A percentile compares a stretch with the other conserved stretches of the same genome.
Evolutionary conservation across 1,284 basidiomycete genomes (phyloP).

Genomic region (Melampsora americana): DNA sequence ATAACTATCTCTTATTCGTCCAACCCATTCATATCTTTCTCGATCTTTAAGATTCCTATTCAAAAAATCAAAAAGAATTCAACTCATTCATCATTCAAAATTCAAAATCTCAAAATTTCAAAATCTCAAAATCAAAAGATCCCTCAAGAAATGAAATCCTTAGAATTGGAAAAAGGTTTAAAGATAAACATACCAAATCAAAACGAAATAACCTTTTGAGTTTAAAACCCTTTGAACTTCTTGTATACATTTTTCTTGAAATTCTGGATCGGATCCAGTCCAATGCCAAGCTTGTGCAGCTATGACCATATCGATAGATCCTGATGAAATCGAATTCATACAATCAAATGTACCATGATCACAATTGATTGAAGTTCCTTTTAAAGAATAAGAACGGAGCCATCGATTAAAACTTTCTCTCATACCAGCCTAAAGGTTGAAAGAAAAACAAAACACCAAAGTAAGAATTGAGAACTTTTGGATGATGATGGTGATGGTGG

Average conservation of each 20-base stretch:
- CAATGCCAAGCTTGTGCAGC: constrained; percentile 72
- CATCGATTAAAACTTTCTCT: constrained; percentile 64
- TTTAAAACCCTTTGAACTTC: constrained; percentile 72
- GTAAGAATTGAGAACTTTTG: too few species aligned
- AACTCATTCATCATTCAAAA: too few species aligned
- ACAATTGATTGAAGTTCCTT: constrained; percentile 60
- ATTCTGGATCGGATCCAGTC: constrained; percentile 59
- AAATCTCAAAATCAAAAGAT: neutral
- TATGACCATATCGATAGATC: constrained; percentile 69
- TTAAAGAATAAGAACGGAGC: constrained; percentile 57
- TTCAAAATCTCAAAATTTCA: too few species aligned
- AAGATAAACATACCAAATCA: constrained; percentile 59
- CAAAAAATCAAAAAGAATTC: too few species aligned
- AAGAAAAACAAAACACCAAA: too few species aligned
- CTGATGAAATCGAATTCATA: constrained; percentile 60
- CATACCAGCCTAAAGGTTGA: constrained; percentile 30
- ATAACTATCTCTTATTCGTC: neutral
- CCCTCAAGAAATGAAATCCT: too few species aligned
- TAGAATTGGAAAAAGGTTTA: neutral
- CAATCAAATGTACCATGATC: constrained; percentile 65
- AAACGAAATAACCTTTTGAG: constrained; percentile 62
- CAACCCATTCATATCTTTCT: neutral
- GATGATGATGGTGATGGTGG: too few species aligned
- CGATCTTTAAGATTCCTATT: neutral
- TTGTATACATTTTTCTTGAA: constrained; percentile 45